Base-by-base conservation (phyloP, 1,139 yeast species). In the Kodamaea anthophila region DNA sequence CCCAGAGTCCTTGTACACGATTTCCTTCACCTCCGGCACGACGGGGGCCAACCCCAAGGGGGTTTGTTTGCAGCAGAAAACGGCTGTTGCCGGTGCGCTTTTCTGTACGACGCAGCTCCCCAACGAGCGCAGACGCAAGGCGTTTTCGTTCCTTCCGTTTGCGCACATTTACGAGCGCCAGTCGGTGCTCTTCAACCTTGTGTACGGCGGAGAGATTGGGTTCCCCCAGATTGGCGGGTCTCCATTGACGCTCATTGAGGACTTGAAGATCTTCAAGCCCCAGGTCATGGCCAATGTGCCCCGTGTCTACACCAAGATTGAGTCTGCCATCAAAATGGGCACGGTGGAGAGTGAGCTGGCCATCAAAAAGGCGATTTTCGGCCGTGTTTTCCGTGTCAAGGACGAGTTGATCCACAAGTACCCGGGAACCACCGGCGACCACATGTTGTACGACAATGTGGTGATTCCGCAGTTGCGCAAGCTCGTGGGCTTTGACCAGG, bases 1-100 rank as follows among this genome's bases (percentile, higher is more conserved):
- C 0, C 70, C 77, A 1, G 69, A 74, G 5, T 67, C 78, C 21
- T 39, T 67, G 11, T 73, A 75, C 42, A 78, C 88, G 29, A 75
- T 83, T 38, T 76, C 82, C 24, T 83, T 81, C 54, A 83, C 94
- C 9, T 77, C 87, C 5, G 88, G 88, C 19, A 78, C 88, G 14
- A 79, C 88, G 4, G 87, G 87, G 11, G 40, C 65, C 8, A 52
- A 63, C 33, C 88, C 88, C 11, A 81, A 81, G 51, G 88, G 88
- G 27, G 88, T 77, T n/a, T 70, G 73, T 19, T 56, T 80, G 41
- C 60, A 73, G 5, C 85, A 81, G 34, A 51, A 53, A 23, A 64
- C 60, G 41, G 69, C 75, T 2, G 61, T 70, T n/a, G 64, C 82
- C 9, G 75, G 74, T 7, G 44, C 69, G 18, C 58, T 57, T 2